Base-by-base conservation (phyloP, 2,329 filamentous ascomycete species). In the Didymella glomerata region DNA sequence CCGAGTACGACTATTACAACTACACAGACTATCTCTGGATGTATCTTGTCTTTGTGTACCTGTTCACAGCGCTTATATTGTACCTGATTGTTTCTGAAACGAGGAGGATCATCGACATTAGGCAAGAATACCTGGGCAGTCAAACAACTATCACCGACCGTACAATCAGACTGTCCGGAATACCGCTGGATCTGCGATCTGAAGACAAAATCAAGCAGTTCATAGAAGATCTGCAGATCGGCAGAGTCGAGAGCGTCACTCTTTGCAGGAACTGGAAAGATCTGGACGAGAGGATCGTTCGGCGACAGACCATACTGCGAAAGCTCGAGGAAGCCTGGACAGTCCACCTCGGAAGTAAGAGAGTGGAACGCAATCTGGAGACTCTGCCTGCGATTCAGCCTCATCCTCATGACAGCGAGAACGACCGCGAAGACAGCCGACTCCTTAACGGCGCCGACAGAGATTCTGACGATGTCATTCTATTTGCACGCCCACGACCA, bases 121-220 rank as follows among this genome's bases (percentile, higher is more conserved):
- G 95, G 24, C 95, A 99, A 76, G 88, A 93, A 58, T 99, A 97
- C 73, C 84, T 99, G 10, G 95, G 95, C 13, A 92, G 89, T 22
- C 94, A 98, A 77, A 93, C 91, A 0, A 98, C 94, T n/a, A 87
- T 97, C 50, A 98, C 95, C 1, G 95, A 99, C 77, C 88, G 93
- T 30, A 99, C 95, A 0, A 93, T 99, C 69, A 89, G 92, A 24
- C 80, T 99, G 18, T 95, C 94, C 0, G 94, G 94, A 0, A 94
- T 99, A 22, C 95, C 96, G 0, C 74, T 78, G 3, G 88, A 94
- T 24, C 79, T 98, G 59, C 86, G 91, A 57, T 90, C 90, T 0
- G 94, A 98, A 75, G 85, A 88, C 10, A 89, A 89, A 68, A 92
- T 99, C 66, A 95, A 92, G 74, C 83, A 91, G 3, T 89, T 97